Evolutionary conservation across 2,329 filamentous ascomycete species (phyloP).

Genomic region (Dactylonectria macrodidyma): DNA sequence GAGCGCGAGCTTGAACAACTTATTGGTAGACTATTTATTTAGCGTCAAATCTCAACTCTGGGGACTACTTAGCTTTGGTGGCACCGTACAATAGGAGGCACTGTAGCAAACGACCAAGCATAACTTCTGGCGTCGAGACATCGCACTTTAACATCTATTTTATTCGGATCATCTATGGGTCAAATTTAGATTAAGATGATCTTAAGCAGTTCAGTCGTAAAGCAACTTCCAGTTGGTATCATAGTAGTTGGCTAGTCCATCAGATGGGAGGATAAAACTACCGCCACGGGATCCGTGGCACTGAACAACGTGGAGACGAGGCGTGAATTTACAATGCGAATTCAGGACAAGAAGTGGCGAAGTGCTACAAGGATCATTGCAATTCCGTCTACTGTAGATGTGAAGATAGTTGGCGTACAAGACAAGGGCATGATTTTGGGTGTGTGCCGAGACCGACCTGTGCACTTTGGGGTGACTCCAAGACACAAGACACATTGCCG

Average conservation of each 20-base stretch:
- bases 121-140: not conserved
- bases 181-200: not conserved
- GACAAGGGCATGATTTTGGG: constrained; percentile 9
- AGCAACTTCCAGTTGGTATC: constrained; percentile 1
- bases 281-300: constrained; percentile 15
- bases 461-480: not conserved
- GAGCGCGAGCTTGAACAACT: not conserved
- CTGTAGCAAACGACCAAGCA: not conserved
- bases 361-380: constrained; percentile 20
- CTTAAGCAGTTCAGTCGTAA: too few relatives aligned
- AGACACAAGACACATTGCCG: not conserved
- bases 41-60: not conserved
- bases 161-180: not conserved
- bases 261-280: constrained; percentile 14
- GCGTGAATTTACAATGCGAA: constrained; percentile 16
- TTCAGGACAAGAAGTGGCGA: not conserved
- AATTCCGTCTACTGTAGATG: not conserved
- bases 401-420: not conserved
- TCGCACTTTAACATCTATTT: not conserved
- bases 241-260: not conserved
- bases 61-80: too few relatives aligned
- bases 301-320: constrained; percentile 5
- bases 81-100: not conserved
- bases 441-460: constrained; percentile 16
- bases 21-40: too few relatives aligned